These are phyloP conservation scores for Pulveroboletus sp. DNA, from an alignment of 768 basidiomycete genomes.

Conservation along the genomic window DNA sequence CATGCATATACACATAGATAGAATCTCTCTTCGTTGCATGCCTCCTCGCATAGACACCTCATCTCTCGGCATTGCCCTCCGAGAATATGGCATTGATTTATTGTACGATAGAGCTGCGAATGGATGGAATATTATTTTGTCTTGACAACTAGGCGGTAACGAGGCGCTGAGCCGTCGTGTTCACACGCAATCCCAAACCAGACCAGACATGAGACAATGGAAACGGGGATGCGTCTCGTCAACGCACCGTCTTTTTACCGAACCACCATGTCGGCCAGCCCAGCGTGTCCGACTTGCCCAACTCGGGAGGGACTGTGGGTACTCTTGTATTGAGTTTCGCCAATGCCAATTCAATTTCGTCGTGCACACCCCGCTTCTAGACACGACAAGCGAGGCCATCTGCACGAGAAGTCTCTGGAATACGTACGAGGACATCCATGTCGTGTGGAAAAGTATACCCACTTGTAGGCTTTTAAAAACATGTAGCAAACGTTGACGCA, in stretches of 20 bases:
- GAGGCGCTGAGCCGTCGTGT: background rate
- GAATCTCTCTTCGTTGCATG: slow-evolving; percentile 24
- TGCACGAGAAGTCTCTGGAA: too few relatives aligned
- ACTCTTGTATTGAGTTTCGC: slow-evolving; percentile 13
- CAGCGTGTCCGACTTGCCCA: background rate
- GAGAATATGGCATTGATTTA: slow-evolving; percentile 36
- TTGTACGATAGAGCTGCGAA: slow-evolving; percentile 34
- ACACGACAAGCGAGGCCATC: background rate
- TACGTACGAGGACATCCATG: too few relatives aligned
- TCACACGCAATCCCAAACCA: background rate
- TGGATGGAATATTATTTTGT: slow-evolving; percentile 32
- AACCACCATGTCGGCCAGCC: background rate
- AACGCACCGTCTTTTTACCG: too few relatives aligned
- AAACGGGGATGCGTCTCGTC: too few relatives aligned
- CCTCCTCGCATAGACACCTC: slow-evolving; percentile 28
- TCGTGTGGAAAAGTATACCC: too few relatives aligned
- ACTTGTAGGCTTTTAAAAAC: too few relatives aligned
- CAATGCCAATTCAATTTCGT: slow-evolving; percentile 12
- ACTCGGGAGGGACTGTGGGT: background rate
- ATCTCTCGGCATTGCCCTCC: slow-evolving; percentile 9
- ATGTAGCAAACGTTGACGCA: too few relatives aligned
- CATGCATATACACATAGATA: slow-evolving; percentile 38
- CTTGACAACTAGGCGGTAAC: slow-evolving; percentile 20
- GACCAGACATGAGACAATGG: background rate
- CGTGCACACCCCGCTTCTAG: background rate